phyloP scores from a whole-genome alignment of 2,329 filamentous ascomycete genomes.

The Aphanoascus verrucosus region DNA sequence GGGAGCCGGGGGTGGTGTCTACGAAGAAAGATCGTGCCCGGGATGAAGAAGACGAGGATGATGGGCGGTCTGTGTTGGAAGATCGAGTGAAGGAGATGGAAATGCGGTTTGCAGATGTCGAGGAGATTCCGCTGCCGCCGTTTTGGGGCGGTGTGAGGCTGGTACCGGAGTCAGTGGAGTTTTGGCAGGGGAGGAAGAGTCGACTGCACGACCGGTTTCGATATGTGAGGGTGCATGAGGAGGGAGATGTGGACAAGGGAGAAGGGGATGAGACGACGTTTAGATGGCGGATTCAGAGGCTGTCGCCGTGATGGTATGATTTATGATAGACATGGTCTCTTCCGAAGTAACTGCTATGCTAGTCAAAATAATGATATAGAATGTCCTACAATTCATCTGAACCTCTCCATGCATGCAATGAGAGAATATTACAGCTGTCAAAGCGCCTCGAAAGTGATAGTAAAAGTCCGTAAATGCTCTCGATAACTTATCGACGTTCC shows the following conservation, averaged over 20 bases:
- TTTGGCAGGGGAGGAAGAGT: slow-evolving; percentile 88
- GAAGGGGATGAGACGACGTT: slow-evolving; percentile 42
- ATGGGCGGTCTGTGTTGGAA: slow-evolving; percentile 65
- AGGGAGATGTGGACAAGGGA: slow-evolving; percentile 48
- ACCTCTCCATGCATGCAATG: too few species aligned
- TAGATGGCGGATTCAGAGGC: slow-evolving; percentile 31
- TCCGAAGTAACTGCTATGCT: neutral
- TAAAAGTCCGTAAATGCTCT: too few species aligned
- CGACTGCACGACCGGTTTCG: slow-evolving; percentile 88
- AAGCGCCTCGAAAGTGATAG: too few species aligned
- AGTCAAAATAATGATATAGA: neutral
- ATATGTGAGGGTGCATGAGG: slow-evolving; percentile 54
- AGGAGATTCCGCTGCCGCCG: slow-evolving; percentile 77
- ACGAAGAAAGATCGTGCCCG: slow-evolving; percentile 18
- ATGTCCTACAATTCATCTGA: neutral
- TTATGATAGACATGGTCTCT: neutral
- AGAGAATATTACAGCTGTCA: too few species aligned
- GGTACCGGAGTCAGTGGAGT: slow-evolving; percentile 77
- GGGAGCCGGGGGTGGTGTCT: slow-evolving; percentile 21
- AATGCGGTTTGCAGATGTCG: slow-evolving; percentile 59
- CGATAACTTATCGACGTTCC: too few species aligned
- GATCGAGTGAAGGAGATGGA: slow-evolving; percentile 66
- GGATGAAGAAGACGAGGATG: slow-evolving; percentile 30
- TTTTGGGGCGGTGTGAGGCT: slow-evolving; percentile 92
- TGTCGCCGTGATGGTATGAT: slow-evolving; percentile 28